Conservation (phyloP, 2,329 filamentous ascomycete genomes). For the Fusarium torulosum region DNA sequence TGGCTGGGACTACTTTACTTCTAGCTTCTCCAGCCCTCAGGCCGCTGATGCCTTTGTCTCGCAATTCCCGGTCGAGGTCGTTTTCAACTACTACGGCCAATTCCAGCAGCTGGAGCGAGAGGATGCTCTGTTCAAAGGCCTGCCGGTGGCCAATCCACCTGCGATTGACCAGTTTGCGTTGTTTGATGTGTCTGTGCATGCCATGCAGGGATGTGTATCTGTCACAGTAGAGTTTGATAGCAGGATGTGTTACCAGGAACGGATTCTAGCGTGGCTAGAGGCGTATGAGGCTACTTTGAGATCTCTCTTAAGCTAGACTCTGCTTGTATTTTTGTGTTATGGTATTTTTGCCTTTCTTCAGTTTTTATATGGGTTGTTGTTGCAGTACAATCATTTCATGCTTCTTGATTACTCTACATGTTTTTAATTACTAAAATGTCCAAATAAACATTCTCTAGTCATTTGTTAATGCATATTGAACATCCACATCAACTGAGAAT, state of each 20-base stretch:
- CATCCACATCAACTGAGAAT: too few species aligned
- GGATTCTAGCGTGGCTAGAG: neutral
- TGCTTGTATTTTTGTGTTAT: too few species aligned
- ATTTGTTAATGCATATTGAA: too few species aligned
- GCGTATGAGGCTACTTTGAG: neutral
- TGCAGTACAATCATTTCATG: too few species aligned
- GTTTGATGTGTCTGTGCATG: neutral
- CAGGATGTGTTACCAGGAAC: neutral
- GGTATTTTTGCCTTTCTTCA: too few species aligned
- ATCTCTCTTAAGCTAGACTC: too few species aligned
- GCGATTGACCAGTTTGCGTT: neutral
- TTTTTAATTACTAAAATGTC: too few species aligned
- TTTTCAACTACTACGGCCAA: slow-evolving; percentile 44
- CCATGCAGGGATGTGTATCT: neutral
- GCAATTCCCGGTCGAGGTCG: slow-evolving; percentile 51
- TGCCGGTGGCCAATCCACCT: neutral
- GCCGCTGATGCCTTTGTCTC: slow-evolving; percentile 47
- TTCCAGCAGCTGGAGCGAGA: slow-evolving; percentile 42
- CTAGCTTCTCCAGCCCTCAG: slow-evolving; percentile 31
- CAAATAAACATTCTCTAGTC: too few species aligned
- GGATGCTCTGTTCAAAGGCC: slow-evolving; percentile 5
- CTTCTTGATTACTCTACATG: too few species aligned
- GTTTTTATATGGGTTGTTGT: too few species aligned
- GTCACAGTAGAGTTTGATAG: neutral
- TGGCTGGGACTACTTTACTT: slow-evolving; percentile 41